Percentiles rank a stretch among this genome's conserved stretches.
Evolutionary conservation across 106 monocot genomes (phyloP).

Genomic region (Apostasia shenzhenica): DNA sequence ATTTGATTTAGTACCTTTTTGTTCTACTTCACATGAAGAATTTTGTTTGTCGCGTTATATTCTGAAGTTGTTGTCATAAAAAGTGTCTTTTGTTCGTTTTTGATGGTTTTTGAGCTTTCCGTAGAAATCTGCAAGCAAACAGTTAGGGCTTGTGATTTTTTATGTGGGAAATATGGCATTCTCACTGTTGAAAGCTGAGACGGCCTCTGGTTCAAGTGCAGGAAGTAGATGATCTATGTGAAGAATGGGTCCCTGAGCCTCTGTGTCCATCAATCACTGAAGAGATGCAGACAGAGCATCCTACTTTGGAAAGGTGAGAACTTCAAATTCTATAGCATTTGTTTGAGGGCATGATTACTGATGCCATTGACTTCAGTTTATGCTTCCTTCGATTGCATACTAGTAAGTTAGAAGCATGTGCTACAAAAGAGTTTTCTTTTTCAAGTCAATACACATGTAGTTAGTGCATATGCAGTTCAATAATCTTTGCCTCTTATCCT

Average conservation of each 20-base stretch:
- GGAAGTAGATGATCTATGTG: constrained; percentile 92
- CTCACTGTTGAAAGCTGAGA: neutral
- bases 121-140: no score
- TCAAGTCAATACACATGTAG: no score
- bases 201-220: constrained; percentile 13
- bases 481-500: no score
- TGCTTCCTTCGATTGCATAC: neutral
- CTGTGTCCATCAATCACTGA: constrained; percentile 72
- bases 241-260: constrained; percentile 77
- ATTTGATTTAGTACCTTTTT: neutral
- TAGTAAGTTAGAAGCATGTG: neutral
- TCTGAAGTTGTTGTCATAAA: neutral
- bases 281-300: constrained; percentile 41
- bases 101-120: neutral
- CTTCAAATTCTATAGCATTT: neutral
- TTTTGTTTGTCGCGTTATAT: neutral
- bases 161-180: neutral
- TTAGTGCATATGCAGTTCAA: no score
- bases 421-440: neutral
- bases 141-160: no score
- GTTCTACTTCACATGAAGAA: neutral
- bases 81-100: neutral
- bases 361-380: neutral
- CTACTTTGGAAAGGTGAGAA: constrained; percentile 58
- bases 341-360: neutral